Evolutionary conservation across 1,284 basidiomycete genomes (phyloP), one percentile per base, ranked within the genome.

Genomic region (Amylostereum areolatum): DNA sequence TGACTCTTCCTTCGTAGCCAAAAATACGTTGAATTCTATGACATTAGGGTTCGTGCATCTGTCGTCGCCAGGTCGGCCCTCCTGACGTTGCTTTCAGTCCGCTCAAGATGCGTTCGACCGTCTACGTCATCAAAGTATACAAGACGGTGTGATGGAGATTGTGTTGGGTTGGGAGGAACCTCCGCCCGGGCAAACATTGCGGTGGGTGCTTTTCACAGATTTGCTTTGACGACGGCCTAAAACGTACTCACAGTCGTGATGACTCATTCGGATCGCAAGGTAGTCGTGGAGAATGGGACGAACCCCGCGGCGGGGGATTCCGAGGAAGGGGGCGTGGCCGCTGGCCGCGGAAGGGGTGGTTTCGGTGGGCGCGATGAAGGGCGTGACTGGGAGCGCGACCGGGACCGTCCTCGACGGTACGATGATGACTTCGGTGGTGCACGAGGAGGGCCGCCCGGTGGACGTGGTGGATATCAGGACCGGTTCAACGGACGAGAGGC

Each of bases 141-240:
- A 89, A 61, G 92, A 92, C 57, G 93, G 95, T 12, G 78, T 85
- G 0, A 85, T 97, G 78, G 87, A 93, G 43, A 81, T 98, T 45
- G 74, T 81, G 2, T 92, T 89, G 59, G 85, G 89, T n/a, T 97
- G 92, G 86, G 93, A 97, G 55, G 59, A 72, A 50, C 57, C 69
- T 52, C 59, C 70, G 70, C 53, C 52, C 66, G 18, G 18, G 18
- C 18, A 18, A 18, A 9, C 24, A 8, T 8, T 10, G 11, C 66
- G 67, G 71, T 57, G 60, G 59, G 32, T 67, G 63, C 52, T 62
- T 66, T 66, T 70, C 57, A 46, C 52, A 50, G 11, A 18, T 7
- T 8, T 45, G 6, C 33, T 31, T 36, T 29, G 34, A 8, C 34
- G n/a, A 8, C 34, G 9, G 8, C 34, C 34, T 35, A n/a, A 35